Evolutionary conservation across 2,329 filamentous ascomycete species (phyloP).

Genomic region (Sporothrix pallida): DNA sequence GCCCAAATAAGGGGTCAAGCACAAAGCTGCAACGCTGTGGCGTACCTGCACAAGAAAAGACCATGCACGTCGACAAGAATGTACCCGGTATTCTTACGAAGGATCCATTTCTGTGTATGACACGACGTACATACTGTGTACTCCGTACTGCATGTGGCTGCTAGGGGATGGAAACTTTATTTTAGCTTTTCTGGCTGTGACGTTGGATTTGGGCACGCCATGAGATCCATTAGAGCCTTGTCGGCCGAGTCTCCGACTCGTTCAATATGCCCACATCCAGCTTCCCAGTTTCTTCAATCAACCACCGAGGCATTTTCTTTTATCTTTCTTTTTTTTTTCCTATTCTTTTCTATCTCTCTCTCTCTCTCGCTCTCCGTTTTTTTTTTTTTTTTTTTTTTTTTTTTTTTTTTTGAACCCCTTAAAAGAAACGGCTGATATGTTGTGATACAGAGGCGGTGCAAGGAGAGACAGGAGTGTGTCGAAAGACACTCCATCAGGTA

Average conservation of each 20-base stretch:
- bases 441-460: constrained; percentile 11
- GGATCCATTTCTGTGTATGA: too few species aligned
- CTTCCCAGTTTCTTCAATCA: too few species aligned
- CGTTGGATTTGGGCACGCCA: constrained; percentile 5
- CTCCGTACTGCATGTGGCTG: background rate
- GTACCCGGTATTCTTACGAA: background rate
- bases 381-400: background rate
- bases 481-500: background rate
- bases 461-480: background rate
- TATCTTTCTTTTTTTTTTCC: background rate
- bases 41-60: background rate
- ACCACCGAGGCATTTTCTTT: background rate
- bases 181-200: constrained; percentile 13
- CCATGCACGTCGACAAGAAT: background rate
- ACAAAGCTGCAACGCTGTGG: background rate
- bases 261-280: too few species aligned
- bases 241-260: too few species aligned
- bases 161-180: background rate
- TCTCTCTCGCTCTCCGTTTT: background rate
- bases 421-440: background rate
- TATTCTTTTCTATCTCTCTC: background rate
- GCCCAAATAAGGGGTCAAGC: background rate
- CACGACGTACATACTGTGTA: too few species aligned
- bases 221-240: background rate
- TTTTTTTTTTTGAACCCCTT: background rate